These are phyloP conservation scores for Xylaria sp. DNA, from an alignment of 2,329 filamentous ascomycete genomes.

Conservation along the genomic window DNA sequence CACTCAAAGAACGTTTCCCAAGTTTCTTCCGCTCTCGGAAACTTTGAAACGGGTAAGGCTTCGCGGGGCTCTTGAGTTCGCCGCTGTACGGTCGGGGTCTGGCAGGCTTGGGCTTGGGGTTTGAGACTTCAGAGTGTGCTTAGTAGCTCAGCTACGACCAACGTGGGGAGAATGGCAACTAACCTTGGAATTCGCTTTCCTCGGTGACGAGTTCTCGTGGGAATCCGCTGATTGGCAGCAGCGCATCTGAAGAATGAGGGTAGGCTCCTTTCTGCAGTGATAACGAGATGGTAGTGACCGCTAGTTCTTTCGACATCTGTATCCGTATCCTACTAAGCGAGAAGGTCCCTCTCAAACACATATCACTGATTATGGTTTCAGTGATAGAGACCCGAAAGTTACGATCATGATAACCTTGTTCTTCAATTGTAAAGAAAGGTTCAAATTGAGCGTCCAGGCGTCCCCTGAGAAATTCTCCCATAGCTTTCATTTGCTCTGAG, in stretches of 20 bases:
- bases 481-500: conserved; percentile 1
- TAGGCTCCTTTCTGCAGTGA: not conserved
- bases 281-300: not conserved
- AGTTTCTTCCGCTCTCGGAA: not conserved
- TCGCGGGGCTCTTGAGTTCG: not conserved
- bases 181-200: not conserved
- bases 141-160: not conserved
- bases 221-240: not conserved
- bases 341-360: not conserved
- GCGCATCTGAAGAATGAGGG: not conserved
- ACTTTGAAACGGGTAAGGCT: not conserved
- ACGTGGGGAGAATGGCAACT: not conserved
- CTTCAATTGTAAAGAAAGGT: not conserved
- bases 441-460: not conserved
- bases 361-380: not conserved
- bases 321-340: not conserved
- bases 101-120: not conserved
- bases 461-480: not conserved
- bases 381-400: not conserved
- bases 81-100: not conserved
- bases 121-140: not conserved
- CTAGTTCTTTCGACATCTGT: not conserved
- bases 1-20: not conserved
- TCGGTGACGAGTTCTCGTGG: not conserved
- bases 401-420: not conserved